A percentile compares a stretch with the other conserved stretches of the same genome.
phyloP scores from a whole-genome alignment of 805 yeast species.

The Ogataea nonfermentans region DNA sequence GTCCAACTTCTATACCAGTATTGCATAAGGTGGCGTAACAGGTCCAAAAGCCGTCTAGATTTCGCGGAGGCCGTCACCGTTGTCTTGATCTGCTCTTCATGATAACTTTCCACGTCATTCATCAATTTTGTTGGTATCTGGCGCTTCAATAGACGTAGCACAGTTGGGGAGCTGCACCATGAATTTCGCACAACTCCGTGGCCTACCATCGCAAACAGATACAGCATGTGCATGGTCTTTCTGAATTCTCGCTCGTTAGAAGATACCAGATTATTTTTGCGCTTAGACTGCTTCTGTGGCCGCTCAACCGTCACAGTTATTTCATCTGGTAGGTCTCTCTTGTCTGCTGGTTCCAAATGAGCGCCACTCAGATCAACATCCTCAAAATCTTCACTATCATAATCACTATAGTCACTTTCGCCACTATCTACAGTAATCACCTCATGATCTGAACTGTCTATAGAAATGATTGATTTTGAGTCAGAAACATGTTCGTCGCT shows the following conservation, averaged over 20 bases:
- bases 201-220: slow-evolving; percentile 54
- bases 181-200: slow-evolving; percentile 69
- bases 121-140: slow-evolving; percentile 48
- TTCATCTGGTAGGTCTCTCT: slow-evolving; percentile 5
- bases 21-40: slow-evolving; percentile 63
- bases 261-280: slow-evolving; percentile 37
- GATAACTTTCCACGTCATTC: slow-evolving; percentile 41
- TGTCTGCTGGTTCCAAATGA: slow-evolving; percentile 4
- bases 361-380: slow-evolving; percentile 34
- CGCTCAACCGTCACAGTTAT: slow-evolving; percentile 27
- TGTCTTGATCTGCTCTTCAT: slow-evolving; percentile 17
- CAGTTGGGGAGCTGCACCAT: slow-evolving; percentile 61
- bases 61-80: slow-evolving; percentile 38
- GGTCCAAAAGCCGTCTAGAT: slow-evolving; percentile 71
- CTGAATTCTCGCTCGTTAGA: slow-evolving; percentile 58
- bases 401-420: slow-evolving; percentile 12
- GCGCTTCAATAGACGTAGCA: slow-evolving; percentile 42
- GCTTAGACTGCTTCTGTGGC: slow-evolving; percentile 15
- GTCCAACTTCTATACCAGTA: slow-evolving; percentile 47
- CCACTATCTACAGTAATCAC: slow-evolving; percentile 11
- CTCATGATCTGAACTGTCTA: not conserved
- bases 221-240: slow-evolving; percentile 53
- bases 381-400: slow-evolving; percentile 35
- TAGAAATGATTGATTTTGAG: not conserved
- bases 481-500: not conserved